These are phyloP conservation scores for Neurospora intermedia DNA, from an alignment of 495 filamentous ascomycete species.

Conservation along the genomic window DNA sequence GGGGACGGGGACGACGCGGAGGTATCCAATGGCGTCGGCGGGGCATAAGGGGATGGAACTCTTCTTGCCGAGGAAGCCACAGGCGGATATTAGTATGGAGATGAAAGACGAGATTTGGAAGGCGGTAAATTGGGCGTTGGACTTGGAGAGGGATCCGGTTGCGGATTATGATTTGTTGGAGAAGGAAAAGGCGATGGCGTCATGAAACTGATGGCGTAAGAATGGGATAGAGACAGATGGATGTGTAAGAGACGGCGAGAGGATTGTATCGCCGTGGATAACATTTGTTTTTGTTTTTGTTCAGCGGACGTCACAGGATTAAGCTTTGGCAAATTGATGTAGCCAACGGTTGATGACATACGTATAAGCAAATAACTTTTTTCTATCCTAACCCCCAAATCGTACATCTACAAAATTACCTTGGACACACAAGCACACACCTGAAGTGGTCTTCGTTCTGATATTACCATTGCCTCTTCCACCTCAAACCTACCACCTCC, in stretches of 20 bases:
- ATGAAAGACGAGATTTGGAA: constrained; percentile 36
- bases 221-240: neutral
- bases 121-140: constrained; percentile 39
- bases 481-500: constrained; percentile 9
- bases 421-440: neutral
- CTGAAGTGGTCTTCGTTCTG: neutral
- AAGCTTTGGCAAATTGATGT: neutral
- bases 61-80: constrained; percentile 48
- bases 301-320: neutral
- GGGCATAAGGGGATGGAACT: constrained; percentile 34
- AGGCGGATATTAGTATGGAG: constrained; percentile 39
- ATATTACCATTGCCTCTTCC: neutral
- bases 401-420: neutral
- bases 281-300: neutral
- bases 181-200: neutral
- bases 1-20: neutral
- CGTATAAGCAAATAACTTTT: neutral
- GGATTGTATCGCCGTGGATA: neutral
- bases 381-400: neutral
- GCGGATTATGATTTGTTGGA: neutral
- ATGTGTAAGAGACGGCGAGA: neutral
- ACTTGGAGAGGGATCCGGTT: constrained; percentile 27
- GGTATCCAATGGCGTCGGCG: neutral
- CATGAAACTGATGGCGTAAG: neutral
- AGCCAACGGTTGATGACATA: neutral